phyloP scores from a whole-genome alignment of 2,329 filamentous ascomycete genomes.

The Diaporthe batatas region DNA sequence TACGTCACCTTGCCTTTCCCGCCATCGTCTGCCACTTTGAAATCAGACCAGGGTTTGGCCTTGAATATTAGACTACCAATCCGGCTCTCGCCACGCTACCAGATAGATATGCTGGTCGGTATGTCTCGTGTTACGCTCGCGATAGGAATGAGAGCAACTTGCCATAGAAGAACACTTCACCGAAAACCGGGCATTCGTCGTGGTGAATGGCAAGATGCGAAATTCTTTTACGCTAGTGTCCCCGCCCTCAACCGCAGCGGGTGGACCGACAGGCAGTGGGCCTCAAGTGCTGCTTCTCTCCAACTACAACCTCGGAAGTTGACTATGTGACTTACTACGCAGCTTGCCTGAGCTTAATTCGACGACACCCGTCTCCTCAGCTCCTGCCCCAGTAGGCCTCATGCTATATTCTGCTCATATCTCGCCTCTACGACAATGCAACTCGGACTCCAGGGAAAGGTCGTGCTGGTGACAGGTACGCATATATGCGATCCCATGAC shows the following conservation, averaged over 20 bases:
- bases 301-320: too few species aligned
- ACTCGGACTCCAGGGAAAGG: slow-evolving; percentile 52
- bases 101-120: not conserved
- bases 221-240: slow-evolving; percentile 27
- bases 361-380: slow-evolving; percentile 20
- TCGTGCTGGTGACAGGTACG: slow-evolving; percentile 52
- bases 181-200: not conserved
- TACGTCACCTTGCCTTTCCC: not conserved
- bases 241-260: slow-evolving; percentile 18
- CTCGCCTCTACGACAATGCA: slow-evolving; percentile 46
- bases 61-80: too few species aligned
- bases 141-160: too few species aligned
- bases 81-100: not conserved
- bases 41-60: not conserved
- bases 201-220: not conserved
- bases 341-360: slow-evolving; percentile 10
- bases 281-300: not conserved
- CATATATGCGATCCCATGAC: not conserved
- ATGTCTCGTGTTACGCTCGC: too few species aligned
- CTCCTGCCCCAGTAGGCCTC: not conserved
- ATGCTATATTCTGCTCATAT: not conserved
- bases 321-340: too few species aligned
- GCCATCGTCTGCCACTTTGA: too few species aligned
- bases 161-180: too few species aligned
- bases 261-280: slow-evolving; percentile 16